phyloP scores from a whole-genome alignment of 2,329 filamentous ascomycete genomes.

The Botrytis elliptica region DNA sequence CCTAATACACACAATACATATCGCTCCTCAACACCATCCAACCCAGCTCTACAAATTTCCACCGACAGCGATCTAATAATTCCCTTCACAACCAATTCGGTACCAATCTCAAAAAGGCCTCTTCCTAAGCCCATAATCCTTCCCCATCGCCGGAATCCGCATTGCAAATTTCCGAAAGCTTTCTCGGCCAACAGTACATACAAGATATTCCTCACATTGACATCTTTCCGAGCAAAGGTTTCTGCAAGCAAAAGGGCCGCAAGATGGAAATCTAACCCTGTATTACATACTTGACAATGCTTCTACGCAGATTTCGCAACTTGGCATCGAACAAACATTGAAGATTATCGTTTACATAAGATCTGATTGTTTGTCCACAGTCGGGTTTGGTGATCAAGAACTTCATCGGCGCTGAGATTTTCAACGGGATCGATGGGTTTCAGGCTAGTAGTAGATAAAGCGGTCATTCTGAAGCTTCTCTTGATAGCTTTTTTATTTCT shows the following conservation, averaged over 20 bases:
- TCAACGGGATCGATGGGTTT: not conserved
- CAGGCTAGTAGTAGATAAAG: not conserved
- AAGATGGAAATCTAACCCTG: not conserved
- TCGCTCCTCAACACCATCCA: not conserved
- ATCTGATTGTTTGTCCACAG: not conserved
- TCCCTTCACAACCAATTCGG: no score
- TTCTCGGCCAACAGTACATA: not conserved
- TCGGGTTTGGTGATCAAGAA: no score
- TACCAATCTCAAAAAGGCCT: no score
- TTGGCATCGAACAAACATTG: not conserved
- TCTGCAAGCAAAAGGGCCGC: not conserved
- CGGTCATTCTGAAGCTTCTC: not conserved
- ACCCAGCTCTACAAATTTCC: not conserved
- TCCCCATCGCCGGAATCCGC: fast-evolving
- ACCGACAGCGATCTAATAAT: not conserved
- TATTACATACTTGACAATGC: not conserved
- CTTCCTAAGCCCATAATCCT: no score
- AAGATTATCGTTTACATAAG: fast-evolving
- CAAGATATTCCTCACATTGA: not conserved
- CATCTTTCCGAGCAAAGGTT: not conserved
- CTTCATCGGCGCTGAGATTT: not conserved
- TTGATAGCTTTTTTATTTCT: not conserved
- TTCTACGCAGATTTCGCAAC: not conserved
- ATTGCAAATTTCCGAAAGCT: not conserved
- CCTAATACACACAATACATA: not conserved